phyloP scores from a whole-genome alignment of 768 basidiomycete species.

The Lactarius quietus region DNA sequence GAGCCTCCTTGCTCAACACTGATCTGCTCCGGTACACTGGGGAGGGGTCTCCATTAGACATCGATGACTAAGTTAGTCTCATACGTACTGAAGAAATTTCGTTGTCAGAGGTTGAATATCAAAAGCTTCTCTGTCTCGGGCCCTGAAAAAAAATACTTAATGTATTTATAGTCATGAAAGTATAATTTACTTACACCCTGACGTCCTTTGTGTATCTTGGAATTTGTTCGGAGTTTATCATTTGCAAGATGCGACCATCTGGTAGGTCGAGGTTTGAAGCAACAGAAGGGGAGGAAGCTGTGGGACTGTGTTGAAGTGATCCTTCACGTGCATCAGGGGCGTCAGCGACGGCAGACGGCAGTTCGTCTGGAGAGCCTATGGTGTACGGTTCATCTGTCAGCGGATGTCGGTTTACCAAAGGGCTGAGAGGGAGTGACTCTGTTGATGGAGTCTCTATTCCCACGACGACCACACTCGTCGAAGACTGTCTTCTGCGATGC shows the following conservation, averaged over 20 bases:
- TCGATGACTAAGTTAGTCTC: neutral
- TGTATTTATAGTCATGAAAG: no score
- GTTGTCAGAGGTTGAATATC: slow-evolving; percentile 1
- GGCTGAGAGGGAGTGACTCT: neutral
- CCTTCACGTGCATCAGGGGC: neutral
- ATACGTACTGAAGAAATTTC: slow-evolving; percentile 8
- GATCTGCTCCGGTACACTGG: neutral
- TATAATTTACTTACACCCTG: slow-evolving; percentile 2
- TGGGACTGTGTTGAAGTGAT: neutral
- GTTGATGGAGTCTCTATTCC: slow-evolving; percentile 15
- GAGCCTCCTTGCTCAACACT: neutral
- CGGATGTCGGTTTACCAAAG: neutral
- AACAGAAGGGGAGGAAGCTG: neutral
- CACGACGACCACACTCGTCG: slow-evolving; percentile 2
- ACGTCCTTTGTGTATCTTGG: slow-evolving; percentile 13
- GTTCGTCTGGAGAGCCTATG: neutral
- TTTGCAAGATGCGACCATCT: slow-evolving; percentile 5
- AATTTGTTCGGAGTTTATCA: slow-evolving; percentile 14
- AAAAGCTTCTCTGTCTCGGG: neutral
- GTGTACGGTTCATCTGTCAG: neutral
- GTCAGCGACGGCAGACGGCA: neutral
- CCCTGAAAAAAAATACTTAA: neutral
- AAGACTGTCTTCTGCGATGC: slow-evolving; percentile 6
- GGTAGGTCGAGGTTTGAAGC: neutral
- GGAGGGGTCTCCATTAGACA: neutral